A percentile compares a stretch with the other conserved stretches of the same genome.
Evolutionary conservation across 208 protist species (phyloP).

Genomic region (Leishmania martiniquensis): DNA sequence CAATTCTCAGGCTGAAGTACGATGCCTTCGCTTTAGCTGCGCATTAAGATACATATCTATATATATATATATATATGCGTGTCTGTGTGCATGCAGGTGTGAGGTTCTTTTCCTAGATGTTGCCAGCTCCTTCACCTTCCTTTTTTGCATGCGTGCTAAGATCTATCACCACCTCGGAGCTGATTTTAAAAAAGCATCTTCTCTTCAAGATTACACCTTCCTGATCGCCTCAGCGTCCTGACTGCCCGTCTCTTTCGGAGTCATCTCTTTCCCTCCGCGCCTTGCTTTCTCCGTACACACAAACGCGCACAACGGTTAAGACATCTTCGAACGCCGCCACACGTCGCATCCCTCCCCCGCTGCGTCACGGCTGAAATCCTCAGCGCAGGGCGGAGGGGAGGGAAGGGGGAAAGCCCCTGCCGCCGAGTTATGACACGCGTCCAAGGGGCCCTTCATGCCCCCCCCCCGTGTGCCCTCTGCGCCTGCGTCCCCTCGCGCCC

Average conservation of each 20-base stretch:
- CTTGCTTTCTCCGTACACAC: too few species aligned
- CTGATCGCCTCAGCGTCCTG: too few species aligned
- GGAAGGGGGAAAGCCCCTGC: background rate
- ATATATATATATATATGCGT: slow-evolving; percentile 4
- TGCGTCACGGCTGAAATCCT: background rate
- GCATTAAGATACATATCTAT: background rate
- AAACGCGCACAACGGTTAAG: too few species aligned
- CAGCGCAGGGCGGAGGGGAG: too few species aligned
- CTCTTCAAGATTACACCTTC: too few species aligned
- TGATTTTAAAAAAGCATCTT: too few species aligned
- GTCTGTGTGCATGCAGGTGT: background rate
- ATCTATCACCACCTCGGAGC: background rate
- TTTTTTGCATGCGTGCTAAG: background rate
- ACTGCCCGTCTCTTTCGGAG: too few species aligned
- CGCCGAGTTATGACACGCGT: background rate
- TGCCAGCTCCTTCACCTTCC: background rate
- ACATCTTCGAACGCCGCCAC: too few species aligned
- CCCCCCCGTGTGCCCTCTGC: background rate
- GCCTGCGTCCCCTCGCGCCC: background rate
- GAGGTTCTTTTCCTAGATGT: background rate
- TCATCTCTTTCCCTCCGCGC: too few species aligned
- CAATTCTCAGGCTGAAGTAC: too few species aligned
- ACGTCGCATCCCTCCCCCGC: too few species aligned
- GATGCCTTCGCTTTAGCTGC: too few species aligned
- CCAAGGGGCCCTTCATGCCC: background rate